Conservation (phyloP, 2,329 filamentous ascomycete genomes). For the Daldinia sp. region DNA sequence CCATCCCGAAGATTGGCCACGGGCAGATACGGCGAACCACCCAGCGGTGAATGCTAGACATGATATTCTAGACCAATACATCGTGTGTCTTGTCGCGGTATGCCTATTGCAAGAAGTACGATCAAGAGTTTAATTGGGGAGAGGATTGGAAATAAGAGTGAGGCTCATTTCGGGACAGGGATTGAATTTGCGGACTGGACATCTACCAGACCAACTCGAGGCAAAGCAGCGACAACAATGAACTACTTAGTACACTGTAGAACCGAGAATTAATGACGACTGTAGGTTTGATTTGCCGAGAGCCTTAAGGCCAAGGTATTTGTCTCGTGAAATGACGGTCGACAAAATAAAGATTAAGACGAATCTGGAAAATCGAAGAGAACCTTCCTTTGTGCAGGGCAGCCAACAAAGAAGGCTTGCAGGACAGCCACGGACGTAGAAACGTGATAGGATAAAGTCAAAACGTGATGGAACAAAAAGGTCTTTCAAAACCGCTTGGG, state of each 20-base stretch:
- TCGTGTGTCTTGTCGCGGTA: slow-evolving; percentile 37
- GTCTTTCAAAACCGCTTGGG: slow-evolving; percentile 31
- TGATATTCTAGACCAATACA: slow-evolving; percentile 49
- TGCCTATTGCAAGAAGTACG: slow-evolving; percentile 29
- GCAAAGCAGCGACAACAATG: slow-evolving; percentile 43
- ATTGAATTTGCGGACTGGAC: slow-evolving; percentile 24
- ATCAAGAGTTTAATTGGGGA: slow-evolving; percentile 30
- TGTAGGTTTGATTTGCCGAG: slow-evolving; percentile 35
- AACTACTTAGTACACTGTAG: slow-evolving; percentile 29
- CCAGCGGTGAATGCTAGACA: slow-evolving; percentile 48
- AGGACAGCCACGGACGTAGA: slow-evolving; percentile 42
- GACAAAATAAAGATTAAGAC: slow-evolving; percentile 43
- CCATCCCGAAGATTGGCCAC: slow-evolving; percentile 64
- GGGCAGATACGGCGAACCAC: slow-evolving; percentile 48
- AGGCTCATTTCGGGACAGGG: slow-evolving; percentile 46
- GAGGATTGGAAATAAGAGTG: slow-evolving; percentile 21
- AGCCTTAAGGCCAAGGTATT: slow-evolving; percentile 18
- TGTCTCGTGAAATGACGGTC: slow-evolving; percentile 24
- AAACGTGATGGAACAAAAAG: slow-evolving; percentile 34
- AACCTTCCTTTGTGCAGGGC: slow-evolving; percentile 39
- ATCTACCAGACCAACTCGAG: slow-evolving; percentile 22
- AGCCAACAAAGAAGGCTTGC: slow-evolving; percentile 36
- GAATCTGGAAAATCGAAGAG: slow-evolving; percentile 37
- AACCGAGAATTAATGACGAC: slow-evolving; percentile 35
- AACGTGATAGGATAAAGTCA: slow-evolving; percentile 37